Evolutionary conservation across 2,329 filamentous ascomycete genomes (phyloP).

Genomic region (Sarocladium brachiariae): DNA sequence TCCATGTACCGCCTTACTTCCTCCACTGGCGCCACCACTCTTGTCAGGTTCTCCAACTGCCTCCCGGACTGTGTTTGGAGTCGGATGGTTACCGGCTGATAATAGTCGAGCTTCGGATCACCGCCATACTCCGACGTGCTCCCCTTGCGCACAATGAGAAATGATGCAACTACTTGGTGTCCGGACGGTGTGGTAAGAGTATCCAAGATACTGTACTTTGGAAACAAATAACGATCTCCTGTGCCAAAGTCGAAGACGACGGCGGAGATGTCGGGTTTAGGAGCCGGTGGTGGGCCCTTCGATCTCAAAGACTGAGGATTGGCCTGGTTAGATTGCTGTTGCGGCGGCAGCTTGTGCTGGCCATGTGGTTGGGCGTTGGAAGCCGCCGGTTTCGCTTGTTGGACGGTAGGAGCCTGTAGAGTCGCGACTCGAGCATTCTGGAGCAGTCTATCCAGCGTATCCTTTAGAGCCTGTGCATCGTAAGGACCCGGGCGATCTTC

Average conservation of each 20-base stretch:
- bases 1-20: slow-evolving; percentile 63
- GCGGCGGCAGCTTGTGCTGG: slow-evolving; percentile 10
- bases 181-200: slow-evolving; percentile 44
- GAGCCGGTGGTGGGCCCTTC: slow-evolving; percentile 46
- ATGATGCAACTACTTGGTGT: slow-evolving; percentile 64
- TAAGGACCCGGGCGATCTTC: slow-evolving; percentile 42
- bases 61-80: slow-evolving; percentile 47
- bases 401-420: not conserved
- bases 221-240: slow-evolving; percentile 72
- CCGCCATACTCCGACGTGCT: slow-evolving; percentile 58
- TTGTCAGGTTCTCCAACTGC: slow-evolving; percentile 52
- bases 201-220: slow-evolving; percentile 71
- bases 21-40: slow-evolving; percentile 55
- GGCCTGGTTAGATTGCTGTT: slow-evolving; percentile 14
- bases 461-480: slow-evolving; percentile 48
- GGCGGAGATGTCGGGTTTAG: slow-evolving; percentile 57
- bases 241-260: slow-evolving; percentile 65
- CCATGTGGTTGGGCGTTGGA: slow-evolving; percentile 2
- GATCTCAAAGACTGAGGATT: slow-evolving; percentile 51
- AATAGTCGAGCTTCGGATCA: slow-evolving; percentile 62
- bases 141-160: slow-evolving; percentile 68
- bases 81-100: slow-evolving; percentile 65
- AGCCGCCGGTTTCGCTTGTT: not conserved
- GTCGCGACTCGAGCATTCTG: slow-evolving; percentile 32
- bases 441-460: slow-evolving; percentile 41